A percentile compares a stretch with the other conserved stretches of the same genome.
Conservation (phyloP, 1,284 basidiomycete species). For the Ganoderma lucidum region DNA sequence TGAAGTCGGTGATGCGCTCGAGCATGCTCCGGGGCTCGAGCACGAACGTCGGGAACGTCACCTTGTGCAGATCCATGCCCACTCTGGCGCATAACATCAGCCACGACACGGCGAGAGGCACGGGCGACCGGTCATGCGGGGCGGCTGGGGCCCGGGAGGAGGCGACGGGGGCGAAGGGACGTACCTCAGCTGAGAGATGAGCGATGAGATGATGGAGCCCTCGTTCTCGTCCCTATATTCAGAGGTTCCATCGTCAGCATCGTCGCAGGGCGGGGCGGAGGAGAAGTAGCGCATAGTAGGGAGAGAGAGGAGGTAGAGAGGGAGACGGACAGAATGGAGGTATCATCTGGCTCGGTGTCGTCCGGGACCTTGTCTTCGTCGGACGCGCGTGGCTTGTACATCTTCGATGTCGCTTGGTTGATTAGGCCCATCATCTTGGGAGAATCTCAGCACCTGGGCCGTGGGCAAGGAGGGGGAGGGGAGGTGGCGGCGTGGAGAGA, state of each 20-base stretch:
- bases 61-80: slow-evolving; percentile 96
- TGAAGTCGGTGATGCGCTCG: slow-evolving; percentile 98
- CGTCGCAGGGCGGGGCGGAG: slow-evolving; percentile 33
- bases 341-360: slow-evolving; percentile 84
- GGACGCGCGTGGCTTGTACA: slow-evolving; percentile 63
- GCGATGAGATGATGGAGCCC: slow-evolving; percentile 79
- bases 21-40: slow-evolving; percentile 94
- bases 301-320: slow-evolving; percentile 21
- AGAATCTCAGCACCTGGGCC: slow-evolving; percentile 42
- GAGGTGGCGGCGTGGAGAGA: slow-evolving; percentile 34
- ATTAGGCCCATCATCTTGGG: slow-evolving; percentile 74
- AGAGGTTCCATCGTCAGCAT: slow-evolving; percentile 26
- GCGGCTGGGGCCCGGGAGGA: slow-evolving; percentile 2
- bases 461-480: slow-evolving; percentile 29
- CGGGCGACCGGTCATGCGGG: neutral
- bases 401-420: slow-evolving; percentile 65
- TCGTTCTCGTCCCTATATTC: slow-evolving; percentile 74
- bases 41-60: slow-evolving; percentile 94
- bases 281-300: slow-evolving; percentile 39
- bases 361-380: slow-evolving; percentile 76
- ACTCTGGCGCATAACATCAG: slow-evolving; percentile 55
- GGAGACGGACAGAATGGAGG: slow-evolving; percentile 79
- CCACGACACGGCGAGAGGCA: no score
- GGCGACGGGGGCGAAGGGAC: slow-evolving; percentile 30
- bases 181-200: slow-evolving; percentile 88